A percentile compares a stretch with the other conserved stretches of the same genome.
phyloP scores from a whole-genome alignment of 1,284 basidiomycete genomes.

The Boletus smithii region DNA sequence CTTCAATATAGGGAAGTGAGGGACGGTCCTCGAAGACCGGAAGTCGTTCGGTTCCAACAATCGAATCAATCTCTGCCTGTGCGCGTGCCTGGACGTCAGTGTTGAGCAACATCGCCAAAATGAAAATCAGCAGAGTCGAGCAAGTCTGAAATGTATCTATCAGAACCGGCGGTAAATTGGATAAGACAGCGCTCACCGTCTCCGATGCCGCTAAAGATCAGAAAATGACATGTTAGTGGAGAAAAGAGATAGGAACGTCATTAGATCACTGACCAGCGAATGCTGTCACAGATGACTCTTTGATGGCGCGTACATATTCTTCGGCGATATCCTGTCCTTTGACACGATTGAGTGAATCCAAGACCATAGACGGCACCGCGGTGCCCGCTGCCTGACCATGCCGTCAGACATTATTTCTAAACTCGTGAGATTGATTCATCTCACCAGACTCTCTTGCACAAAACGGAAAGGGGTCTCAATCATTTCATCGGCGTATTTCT shows the following conservation, averaged over 20 bases:
- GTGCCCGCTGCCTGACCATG: constrained; percentile 26
- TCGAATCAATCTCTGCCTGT: constrained; percentile 28
- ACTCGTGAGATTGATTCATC: not conserved
- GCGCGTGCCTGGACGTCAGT: constrained; percentile 28
- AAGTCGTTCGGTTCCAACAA: constrained; percentile 25
- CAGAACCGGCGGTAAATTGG: not conserved
- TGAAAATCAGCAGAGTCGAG: constrained; percentile 25
- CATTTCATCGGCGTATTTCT: constrained; percentile 26
- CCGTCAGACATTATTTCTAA: not conserved
- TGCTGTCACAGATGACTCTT: constrained; percentile 31
- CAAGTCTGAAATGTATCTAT: constrained; percentile 19
- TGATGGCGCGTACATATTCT: constrained; percentile 22
- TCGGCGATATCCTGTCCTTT: constrained; percentile 6
- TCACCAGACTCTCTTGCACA: constrained; percentile 25
- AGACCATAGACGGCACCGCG: constrained; percentile 30
- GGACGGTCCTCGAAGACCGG: constrained; percentile 31
- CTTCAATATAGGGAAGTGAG: constrained; percentile 29
- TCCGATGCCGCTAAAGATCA: constrained; percentile 28
- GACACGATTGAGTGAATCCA: constrained; percentile 18
- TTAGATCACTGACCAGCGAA: constrained; percentile 26
- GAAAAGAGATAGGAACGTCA: not conserved
- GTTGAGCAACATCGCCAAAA: constrained; percentile 31
- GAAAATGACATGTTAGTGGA: constrained; percentile 5
- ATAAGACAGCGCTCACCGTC: constrained; percentile 19
- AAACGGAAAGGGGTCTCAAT: constrained; percentile 29